A percentile compares a stretch with the other conserved stretches of the same genome.
Evolutionary conservation across 2,329 filamentous ascomycete genomes (phyloP).

Genomic region (Exophiala spinifera): DNA sequence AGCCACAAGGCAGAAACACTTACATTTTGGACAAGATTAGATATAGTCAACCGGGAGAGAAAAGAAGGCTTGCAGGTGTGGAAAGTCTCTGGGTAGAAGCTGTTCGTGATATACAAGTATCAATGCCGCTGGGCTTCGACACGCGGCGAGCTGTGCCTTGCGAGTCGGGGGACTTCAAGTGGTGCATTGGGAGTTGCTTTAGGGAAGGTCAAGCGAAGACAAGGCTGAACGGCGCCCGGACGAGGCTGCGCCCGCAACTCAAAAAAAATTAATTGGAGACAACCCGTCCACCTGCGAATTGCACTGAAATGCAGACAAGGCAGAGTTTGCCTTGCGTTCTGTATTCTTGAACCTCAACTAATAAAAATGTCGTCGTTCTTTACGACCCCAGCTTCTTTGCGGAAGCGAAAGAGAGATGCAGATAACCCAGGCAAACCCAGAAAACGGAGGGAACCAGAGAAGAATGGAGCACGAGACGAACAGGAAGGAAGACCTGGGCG

Average conservation of each 20-base stretch:
- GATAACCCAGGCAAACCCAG: slow-evolving; percentile 42
- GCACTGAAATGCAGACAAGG: background rate
- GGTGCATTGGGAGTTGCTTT: background rate
- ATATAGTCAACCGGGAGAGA: no score
- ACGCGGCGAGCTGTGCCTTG: background rate
- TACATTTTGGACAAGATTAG: slow-evolving; percentile 2
- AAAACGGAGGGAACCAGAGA: slow-evolving; percentile 45
- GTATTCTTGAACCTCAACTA: no score
- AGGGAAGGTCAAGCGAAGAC: background rate
- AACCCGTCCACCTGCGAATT: background rate
- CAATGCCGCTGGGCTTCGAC: no score
- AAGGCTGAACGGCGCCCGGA: background rate
- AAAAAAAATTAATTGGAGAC: background rate
- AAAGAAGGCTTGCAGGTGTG: no score
- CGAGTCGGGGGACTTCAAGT: background rate
- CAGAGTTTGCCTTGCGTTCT: background rate
- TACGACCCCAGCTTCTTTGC: slow-evolving; percentile 78
- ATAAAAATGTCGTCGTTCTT: slow-evolving; percentile 87
- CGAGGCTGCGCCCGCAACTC: background rate
- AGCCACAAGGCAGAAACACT: no score
- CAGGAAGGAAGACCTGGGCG: slow-evolving; percentile 32
- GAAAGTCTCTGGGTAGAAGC: slow-evolving; percentile 3
- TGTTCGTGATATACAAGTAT: background rate
- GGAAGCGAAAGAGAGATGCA: slow-evolving; percentile 78
- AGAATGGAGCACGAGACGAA: slow-evolving; percentile 44